A percentile compares a stretch with the other conserved stretches of the same genome.
Evolutionary conservation across 2,329 filamentous ascomycete species (phyloP).

Genomic region (Xylaria sp.): DNA sequence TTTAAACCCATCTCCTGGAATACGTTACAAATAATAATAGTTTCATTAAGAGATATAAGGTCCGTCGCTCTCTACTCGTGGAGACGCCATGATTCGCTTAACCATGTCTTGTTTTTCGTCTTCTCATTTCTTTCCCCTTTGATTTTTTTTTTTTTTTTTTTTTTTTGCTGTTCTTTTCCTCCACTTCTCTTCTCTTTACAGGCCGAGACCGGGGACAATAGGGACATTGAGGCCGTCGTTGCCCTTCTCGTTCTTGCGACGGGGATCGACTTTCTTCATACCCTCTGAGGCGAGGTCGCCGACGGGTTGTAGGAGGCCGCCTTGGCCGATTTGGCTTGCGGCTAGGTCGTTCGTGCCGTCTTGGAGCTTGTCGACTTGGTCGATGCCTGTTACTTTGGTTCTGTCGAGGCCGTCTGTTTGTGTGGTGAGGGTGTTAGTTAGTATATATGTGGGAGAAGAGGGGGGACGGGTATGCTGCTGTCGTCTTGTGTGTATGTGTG

Average conservation of each 20-base stretch:
- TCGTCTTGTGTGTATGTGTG: too few relatives aligned
- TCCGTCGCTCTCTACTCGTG: too few relatives aligned
- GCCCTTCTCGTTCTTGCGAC: slow-evolving; percentile 61
- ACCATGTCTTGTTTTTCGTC: neutral
- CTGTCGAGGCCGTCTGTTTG: slow-evolving; percentile 77
- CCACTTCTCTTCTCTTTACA: neutral
- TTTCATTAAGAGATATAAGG: neutral
- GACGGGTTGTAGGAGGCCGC: slow-evolving; percentile 72
- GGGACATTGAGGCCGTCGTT: slow-evolving; percentile 8
- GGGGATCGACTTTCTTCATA: slow-evolving; percentile 71
- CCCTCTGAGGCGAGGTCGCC: slow-evolving; percentile 73
- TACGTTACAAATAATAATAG: slow-evolving; percentile 4
- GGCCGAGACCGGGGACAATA: slow-evolving; percentile 11
- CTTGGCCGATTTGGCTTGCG: slow-evolving; percentile 73
- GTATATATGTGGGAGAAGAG: neutral
- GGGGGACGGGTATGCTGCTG: too few relatives aligned
- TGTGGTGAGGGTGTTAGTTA: slow-evolving; percentile 14
- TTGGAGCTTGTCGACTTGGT: slow-evolving; percentile 75
- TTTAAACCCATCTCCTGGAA: neutral
- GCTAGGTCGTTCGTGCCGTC: slow-evolving; percentile 73
- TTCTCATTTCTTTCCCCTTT: neutral
- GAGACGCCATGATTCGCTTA: neutral
- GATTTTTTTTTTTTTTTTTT: too few relatives aligned
- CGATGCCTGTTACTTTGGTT: slow-evolving; percentile 74
- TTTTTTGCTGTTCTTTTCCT: too few relatives aligned